A percentile compares a stretch with the other conserved stretches of the same genome.
Evolutionary conservation across 2,329 filamentous ascomycete genomes (phyloP).

Genomic region (Metarhizium guizhouense): DNA sequence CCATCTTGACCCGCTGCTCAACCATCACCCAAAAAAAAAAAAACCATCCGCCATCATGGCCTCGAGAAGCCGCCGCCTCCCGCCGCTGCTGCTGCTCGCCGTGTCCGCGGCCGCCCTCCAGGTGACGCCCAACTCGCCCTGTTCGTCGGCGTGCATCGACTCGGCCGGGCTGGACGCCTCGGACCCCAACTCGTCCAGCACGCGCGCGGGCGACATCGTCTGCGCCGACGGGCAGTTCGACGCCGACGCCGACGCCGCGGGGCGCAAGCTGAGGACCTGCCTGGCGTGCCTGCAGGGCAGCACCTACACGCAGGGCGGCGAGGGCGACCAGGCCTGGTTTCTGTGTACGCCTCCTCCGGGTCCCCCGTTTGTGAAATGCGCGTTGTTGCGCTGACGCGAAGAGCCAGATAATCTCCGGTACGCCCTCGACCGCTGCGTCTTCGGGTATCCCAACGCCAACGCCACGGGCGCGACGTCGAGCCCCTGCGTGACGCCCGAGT

Average conservation of each 20-base stretch:
- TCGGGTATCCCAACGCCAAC: slow-evolving; percentile 42
- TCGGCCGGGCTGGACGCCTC: slow-evolving; percentile 17
- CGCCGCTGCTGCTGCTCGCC: not conserved
- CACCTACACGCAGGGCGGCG: slow-evolving; percentile 33
- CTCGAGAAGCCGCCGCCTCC: not conserved
- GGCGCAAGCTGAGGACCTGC: slow-evolving; percentile 36
- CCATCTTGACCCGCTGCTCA: no score
- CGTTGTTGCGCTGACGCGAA: no score
- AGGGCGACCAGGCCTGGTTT: slow-evolving; percentile 48
- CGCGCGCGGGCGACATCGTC: slow-evolving; percentile 33
- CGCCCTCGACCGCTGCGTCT: slow-evolving; percentile 42
- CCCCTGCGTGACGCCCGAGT: slow-evolving; percentile 41
- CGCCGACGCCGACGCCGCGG: slow-evolving; percentile 25
- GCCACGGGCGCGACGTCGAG: slow-evolving; percentile 28
- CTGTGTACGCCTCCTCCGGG: slow-evolving; percentile 34
- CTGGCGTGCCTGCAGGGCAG: slow-evolving; percentile 45
- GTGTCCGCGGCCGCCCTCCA: slow-evolving; percentile 29
- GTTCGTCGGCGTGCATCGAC: slow-evolving; percentile 40
- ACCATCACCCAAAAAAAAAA: no score
- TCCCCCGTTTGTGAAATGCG: no score
- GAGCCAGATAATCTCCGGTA: slow-evolving; percentile 42
- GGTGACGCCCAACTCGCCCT: slow-evolving; percentile 46
- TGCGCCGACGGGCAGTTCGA: slow-evolving; percentile 37
- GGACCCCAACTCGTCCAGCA: slow-evolving; percentile 37
- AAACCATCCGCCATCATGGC: no score